Evolutionary conservation across 345 rosid species (phyloP).

Genomic region (Populus tremula): DNA sequence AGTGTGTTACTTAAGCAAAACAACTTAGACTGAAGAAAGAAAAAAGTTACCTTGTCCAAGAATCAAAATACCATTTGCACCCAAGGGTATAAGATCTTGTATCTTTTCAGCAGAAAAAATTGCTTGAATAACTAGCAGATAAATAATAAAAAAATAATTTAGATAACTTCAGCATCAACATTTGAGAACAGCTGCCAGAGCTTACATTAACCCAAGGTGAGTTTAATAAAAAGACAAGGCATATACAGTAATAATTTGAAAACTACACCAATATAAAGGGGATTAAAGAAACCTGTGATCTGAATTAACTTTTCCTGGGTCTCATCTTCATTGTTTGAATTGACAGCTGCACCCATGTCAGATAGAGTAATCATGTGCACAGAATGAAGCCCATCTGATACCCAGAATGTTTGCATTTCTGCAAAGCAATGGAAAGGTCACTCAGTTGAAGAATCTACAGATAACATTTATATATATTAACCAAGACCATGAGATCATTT

Average conservation of each 20-base stretch:
- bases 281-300: conserved; percentile 42
- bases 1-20: not conserved
- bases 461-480: not conserved
- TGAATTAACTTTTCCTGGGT: conserved; percentile 35
- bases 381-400: conserved; percentile 60
- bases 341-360: conserved; percentile 37
- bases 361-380: conserved; percentile 45
- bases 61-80: conserved; percentile 53
- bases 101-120: conserved; percentile 62
- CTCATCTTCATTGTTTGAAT: conserved; percentile 41
- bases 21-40: conserved; percentile 5
- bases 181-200: not conserved
- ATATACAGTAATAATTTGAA: not conserved
- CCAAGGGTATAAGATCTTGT: conserved; percentile 49
- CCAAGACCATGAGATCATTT: not conserved
- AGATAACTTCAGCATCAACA: not conserved
- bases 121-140: conserved; percentile 46
- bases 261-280: not conserved
- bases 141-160: conserved; percentile 12
- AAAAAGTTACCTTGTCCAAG: conserved; percentile 65
- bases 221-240: not conserved
- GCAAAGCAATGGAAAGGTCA: conserved; percentile 24
- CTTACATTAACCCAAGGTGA: not conserved
- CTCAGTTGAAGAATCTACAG: conserved; percentile 4
- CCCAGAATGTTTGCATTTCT: conserved; percentile 68